Conservation (phyloP, 768 basidiomycete genomes). For the Grammothele lineata region DNA sequence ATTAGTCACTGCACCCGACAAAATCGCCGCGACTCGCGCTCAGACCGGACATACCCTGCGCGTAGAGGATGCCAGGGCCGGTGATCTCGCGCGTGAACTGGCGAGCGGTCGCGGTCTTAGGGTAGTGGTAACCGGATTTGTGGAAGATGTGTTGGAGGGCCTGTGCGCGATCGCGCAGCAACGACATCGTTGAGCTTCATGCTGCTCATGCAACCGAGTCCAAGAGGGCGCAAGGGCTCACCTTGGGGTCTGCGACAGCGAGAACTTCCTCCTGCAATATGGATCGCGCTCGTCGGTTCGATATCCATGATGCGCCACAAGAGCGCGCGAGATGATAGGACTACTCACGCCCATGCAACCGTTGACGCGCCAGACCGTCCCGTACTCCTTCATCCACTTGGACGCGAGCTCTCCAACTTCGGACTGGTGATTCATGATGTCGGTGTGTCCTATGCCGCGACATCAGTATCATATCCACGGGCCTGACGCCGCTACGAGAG, state of each 20-base stretch:
- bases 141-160: slow-evolving; percentile 27
- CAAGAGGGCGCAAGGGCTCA: neutral
- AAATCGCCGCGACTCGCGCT: neutral
- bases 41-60: slow-evolving; percentile 11
- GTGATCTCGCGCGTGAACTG: slow-evolving; percentile 17
- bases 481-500: neutral
- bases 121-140: slow-evolving; percentile 24
- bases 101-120: slow-evolving; percentile 20
- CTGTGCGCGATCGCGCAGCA: too few relatives aligned
- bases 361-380: slow-evolving; percentile 15
- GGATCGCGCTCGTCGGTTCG: neutral
- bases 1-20: too few relatives aligned
- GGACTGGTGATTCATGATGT: neutral
- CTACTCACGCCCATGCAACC: slow-evolving; percentile 18
- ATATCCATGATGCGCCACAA: too few relatives aligned
- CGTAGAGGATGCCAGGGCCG: slow-evolving; percentile 14
- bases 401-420: slow-evolving; percentile 18
- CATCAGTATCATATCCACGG: too few relatives aligned
- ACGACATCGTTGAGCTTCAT: too few relatives aligned
- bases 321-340: too few relatives aligned
- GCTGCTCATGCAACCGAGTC: neutral
- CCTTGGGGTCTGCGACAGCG: slow-evolving; percentile 12
- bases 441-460: neutral
- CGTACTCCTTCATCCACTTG: slow-evolving; percentile 18
- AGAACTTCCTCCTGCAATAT: slow-evolving; percentile 9